phyloP scores from a whole-genome alignment of 1,139 yeast genomes.

The Wickerhamiella infanticola region DNA sequence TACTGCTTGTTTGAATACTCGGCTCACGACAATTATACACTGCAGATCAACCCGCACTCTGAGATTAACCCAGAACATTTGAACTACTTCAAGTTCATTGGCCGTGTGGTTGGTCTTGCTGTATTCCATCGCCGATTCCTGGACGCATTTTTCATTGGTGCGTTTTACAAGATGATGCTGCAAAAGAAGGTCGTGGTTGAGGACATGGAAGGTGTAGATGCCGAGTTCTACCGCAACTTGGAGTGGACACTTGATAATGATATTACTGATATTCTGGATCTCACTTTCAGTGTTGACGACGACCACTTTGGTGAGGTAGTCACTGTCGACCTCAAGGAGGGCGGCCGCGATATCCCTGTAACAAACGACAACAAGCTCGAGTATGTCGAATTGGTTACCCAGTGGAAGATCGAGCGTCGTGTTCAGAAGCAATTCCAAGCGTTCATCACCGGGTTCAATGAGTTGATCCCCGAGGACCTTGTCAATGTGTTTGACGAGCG shows the following conservation, averaged over 20 bases:
- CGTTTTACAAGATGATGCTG: constrained; percentile 93
- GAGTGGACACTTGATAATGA: constrained; percentile 95
- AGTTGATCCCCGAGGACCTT: constrained; percentile 88
- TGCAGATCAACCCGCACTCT: constrained; percentile 96
- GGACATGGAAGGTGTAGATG: constrained; percentile 98
- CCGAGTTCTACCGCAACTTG: constrained; percentile 85
- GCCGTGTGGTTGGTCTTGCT: constrained; percentile 95
- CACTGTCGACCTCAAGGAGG: constrained; percentile 77
- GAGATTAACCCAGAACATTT: constrained; percentile 96
- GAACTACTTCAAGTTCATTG: constrained; percentile 94
- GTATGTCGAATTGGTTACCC: constrained; percentile 86
- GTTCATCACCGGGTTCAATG: constrained; percentile 93
- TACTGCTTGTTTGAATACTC: constrained; percentile 94
- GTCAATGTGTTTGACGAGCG: constrained; percentile 96
- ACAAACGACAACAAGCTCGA: constrained; percentile 90
- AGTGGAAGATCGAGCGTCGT: constrained; percentile 88
- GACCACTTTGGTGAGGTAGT: constrained; percentile 91
- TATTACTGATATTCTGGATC: constrained; percentile 69
- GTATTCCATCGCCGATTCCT: constrained; percentile 95
- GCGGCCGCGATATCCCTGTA: constrained; percentile 78
- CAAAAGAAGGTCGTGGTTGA: constrained; percentile 86
- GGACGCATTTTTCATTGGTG: constrained; percentile 97
- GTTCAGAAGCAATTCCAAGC: constrained; percentile 94
- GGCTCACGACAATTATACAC: constrained; percentile 92
- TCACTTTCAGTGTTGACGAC: constrained; percentile 89